Conservation (phyloP, 192 early-diverging fungal species). For the Coemansia sp. region DNA sequence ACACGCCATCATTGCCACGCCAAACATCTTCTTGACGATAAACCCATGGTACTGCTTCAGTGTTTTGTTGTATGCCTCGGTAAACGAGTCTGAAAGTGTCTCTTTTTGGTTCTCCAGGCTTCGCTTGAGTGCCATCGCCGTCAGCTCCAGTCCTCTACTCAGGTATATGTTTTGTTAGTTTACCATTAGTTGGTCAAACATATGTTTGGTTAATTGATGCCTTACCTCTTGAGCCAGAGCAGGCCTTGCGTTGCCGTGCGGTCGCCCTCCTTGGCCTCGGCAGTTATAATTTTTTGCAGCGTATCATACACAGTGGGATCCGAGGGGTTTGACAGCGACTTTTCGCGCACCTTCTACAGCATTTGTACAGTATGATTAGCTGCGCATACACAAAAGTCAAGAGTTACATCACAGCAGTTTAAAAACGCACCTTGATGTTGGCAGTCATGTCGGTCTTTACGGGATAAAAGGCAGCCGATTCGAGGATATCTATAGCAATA, state of each 20-base stretch:
- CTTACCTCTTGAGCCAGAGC: slow-evolving; percentile 82
- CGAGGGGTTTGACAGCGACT: slow-evolving; percentile 53
- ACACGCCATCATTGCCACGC: slow-evolving; percentile 84
- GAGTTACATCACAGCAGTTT: neutral
- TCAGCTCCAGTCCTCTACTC: slow-evolving; percentile 68
- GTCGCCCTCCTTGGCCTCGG: slow-evolving; percentile 77
- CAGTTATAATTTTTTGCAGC: slow-evolving; percentile 76
- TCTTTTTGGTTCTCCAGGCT: slow-evolving; percentile 57
- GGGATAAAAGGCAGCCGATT: slow-evolving; percentile 72
- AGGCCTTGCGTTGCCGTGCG: slow-evolving; percentile 86
- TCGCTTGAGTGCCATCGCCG: slow-evolving; percentile 66
- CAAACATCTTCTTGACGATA: slow-evolving; percentile 66
- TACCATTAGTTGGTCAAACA: neutral
- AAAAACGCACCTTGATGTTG: slow-evolving; percentile 65
- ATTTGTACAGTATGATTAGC: neutral
- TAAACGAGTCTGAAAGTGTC: slow-evolving; percentile 73
- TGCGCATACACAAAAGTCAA: slow-evolving; percentile 5
- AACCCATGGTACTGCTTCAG: slow-evolving; percentile 71
- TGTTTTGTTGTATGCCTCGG: slow-evolving; percentile 68
- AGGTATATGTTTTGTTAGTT: slow-evolving; percentile 29
- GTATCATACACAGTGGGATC: slow-evolving; percentile 71
- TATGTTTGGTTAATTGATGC: neutral
- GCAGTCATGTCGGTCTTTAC: slow-evolving; percentile 92
- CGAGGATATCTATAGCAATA: slow-evolving; percentile 54
- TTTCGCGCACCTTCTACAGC: slow-evolving; percentile 62